These are phyloP conservation scores for Hypoxylon sp. DNA, from an alignment of 2,329 filamentous ascomycete species.

Conservation along the genomic window DNA sequence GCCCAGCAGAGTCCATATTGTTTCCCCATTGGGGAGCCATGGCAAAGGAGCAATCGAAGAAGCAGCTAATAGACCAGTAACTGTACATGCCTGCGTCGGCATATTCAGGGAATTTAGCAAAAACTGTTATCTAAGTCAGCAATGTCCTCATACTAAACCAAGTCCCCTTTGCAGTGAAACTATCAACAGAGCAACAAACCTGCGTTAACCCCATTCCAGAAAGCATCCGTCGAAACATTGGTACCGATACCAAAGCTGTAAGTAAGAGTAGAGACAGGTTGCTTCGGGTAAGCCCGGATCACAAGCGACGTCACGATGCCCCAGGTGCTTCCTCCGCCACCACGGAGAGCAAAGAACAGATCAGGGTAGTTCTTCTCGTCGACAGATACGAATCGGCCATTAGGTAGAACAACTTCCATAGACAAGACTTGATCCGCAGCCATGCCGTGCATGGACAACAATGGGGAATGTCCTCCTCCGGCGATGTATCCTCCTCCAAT, in stretches of 20 bases:
- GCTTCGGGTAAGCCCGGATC: conserved; percentile 55
- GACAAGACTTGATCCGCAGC: conserved; percentile 65
- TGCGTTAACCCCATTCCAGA: conserved; percentile 54
- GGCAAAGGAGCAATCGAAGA: conserved; percentile 37
- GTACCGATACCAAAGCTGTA: conserved; percentile 50
- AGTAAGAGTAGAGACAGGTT: conserved; percentile 54
- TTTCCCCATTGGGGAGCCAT: conserved; percentile 45
- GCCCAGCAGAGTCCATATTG: conserved; percentile 27
- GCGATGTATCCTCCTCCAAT: conserved; percentile 61
- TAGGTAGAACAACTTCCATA: conserved; percentile 64
- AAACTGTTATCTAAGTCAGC: conserved; percentile 43
- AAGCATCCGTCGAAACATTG: conserved; percentile 41
- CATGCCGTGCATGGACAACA: conserved; percentile 63
- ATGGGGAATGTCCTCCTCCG: conserved; percentile 67
- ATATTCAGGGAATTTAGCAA: conserved; percentile 53
- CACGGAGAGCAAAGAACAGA: conserved; percentile 66
- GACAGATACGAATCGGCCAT: conserved; percentile 60
- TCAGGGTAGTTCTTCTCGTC: conserved; percentile 60
- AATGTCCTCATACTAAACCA: background rate
- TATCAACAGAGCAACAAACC: background rate
- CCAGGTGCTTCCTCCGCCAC: conserved; percentile 61
- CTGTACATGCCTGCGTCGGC: conserved; percentile 47
- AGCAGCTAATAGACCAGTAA: conserved; percentile 42
- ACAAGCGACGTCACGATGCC: conserved; percentile 60
- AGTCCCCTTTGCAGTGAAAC: background rate